A percentile compares a stretch with the other conserved stretches of the same genome.
Evolutionary conservation across 2,329 filamentous ascomycete genomes (phyloP).

Genomic region (Pseudocercospora fuligena): DNA sequence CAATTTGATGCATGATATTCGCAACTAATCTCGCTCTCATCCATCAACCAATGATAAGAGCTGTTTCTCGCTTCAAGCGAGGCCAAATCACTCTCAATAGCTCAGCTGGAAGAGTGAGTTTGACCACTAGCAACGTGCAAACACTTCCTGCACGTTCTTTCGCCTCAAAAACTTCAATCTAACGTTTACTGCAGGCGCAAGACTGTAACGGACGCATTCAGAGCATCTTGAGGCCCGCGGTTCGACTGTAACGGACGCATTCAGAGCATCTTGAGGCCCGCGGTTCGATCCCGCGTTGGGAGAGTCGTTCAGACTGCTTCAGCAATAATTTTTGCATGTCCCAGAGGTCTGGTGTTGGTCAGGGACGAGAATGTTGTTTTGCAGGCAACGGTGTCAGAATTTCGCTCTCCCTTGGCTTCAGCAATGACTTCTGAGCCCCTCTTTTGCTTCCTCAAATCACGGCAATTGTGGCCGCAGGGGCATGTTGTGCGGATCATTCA

Average conservation of each 20-base stretch:
- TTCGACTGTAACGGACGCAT: slow-evolving; percentile 10
- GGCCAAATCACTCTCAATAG: neutral
- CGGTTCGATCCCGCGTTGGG: slow-evolving; percentile 16
- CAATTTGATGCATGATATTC: neutral
- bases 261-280: slow-evolving; percentile 13
- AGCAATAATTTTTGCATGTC: too few species aligned
- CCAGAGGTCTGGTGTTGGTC: too few species aligned
- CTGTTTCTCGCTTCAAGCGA: neutral
- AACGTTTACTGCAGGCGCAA: neutral
- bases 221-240: slow-evolving; percentile 15
- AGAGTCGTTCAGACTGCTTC: neutral
- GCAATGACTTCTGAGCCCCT: too few species aligned
- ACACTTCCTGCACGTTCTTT: too few species aligned
- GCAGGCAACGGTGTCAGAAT: too few species aligned
- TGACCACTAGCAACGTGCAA: too few species aligned
- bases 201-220: slow-evolving; percentile 6
- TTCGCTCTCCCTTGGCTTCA: too few species aligned
- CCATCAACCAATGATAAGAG: neutral
- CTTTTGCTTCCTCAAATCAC: too few species aligned
- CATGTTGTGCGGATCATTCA: too few species aligned
- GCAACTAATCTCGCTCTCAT: neutral
- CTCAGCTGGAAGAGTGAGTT: slow-evolving; percentile 13
- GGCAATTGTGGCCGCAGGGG: too few species aligned
- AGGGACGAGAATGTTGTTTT: too few species aligned
- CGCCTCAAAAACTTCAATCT: too few species aligned